Base-by-base conservation (phyloP, 306 rosid genomes). In the Prunus mume region DNA sequence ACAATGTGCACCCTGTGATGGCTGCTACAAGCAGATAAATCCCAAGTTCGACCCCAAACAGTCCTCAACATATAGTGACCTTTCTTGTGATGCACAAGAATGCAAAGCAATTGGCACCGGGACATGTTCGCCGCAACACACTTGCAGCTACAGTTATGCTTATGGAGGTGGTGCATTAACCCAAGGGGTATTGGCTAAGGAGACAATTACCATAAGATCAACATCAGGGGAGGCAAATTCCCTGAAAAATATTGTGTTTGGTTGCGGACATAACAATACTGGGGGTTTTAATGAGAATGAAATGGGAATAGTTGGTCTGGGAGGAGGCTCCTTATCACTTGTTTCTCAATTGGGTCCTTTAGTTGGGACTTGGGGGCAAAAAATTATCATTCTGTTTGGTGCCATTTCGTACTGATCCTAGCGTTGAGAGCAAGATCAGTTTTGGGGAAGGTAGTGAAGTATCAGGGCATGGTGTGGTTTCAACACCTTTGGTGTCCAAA, bases 401-500 rank as follows among this genome's bases (percentile, higher is more conserved):
- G 73, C 90, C 95, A 47, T 88, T 86, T 63, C 83, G 76, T 51
- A 76, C 89, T 10, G 87, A 88, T 27, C 83, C 90, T 15, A 73
- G 66, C 20, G 67, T 68, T 75, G 64, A 82, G 51, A 85, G 89
- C 76, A 71, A 74, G 45, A 64, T 90, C 32, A 83, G 68, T 62
- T 88, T 88, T 68, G 96, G 92, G 54, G 84, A 71, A 6, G 88
- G 32, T n/a, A 84, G 89, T 70, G 89, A 90, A 45, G 83, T 90
- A 50, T 71, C 55, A 6, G 90, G 95, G 6, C 84, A 72, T 12
- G 90, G 85, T 61, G 91, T 90, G 17, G 88, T 79, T 2, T 78
- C 85, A 69, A 87, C 91, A 55, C 81, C 91, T 43, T 71, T 87
- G 73, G 80, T 84, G n/a, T 68, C 76, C n/a, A 71, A 51, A 67